Evolutionary conservation across 441 rosid genomes (phyloP), one percentile per base, ranked within the genome.

Genomic region (Pelargonium exstipulatum): DNA sequence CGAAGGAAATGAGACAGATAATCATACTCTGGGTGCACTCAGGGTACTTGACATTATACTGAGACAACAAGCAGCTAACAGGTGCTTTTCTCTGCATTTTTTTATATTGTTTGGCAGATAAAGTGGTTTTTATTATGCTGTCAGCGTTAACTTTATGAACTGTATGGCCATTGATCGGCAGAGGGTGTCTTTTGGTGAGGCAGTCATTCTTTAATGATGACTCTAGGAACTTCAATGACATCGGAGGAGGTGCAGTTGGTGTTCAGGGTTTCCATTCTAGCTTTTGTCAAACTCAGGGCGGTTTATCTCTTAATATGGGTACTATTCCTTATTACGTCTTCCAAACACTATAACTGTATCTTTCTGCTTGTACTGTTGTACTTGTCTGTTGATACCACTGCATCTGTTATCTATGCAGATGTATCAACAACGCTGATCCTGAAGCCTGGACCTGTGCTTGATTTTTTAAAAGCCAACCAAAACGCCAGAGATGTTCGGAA

Each of bases 141-240:
- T 57, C 58, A 64, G 55, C 57, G 55, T 20, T 29, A 58, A 4
- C 17, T 67, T 58, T 67, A 69, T 75, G 62, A 64, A 43, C 17
- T 49, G 51, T 37, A 61, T 26, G 76, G 14, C 73, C 49, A 70
- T 76, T 65, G 29, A 64, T 81, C 40, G 65, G 46, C 80, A 91
- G 98, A 79, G 97, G 90, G 20, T 94, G 97, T 74, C 94, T 94
- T 76, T 76, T 95, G 81, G 95, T 92, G 17, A 83, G 90, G 69
- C 99, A 92, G 72, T 89, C 99, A 16, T 95, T 89, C 80, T 95
- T 95, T 77, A 84, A 81, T 42, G 84, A 81, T 48, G 85, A 88
- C 77, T 67, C 81, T 43, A 70, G 70, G 69, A 82, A 77, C 75
- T 79, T 77, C 73, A 53, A 68, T 55, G 89, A 89, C 55, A 85